Evolutionary conservation across 2,329 filamentous ascomycete genomes (phyloP).

Genomic region (Penicillium sp.): DNA sequence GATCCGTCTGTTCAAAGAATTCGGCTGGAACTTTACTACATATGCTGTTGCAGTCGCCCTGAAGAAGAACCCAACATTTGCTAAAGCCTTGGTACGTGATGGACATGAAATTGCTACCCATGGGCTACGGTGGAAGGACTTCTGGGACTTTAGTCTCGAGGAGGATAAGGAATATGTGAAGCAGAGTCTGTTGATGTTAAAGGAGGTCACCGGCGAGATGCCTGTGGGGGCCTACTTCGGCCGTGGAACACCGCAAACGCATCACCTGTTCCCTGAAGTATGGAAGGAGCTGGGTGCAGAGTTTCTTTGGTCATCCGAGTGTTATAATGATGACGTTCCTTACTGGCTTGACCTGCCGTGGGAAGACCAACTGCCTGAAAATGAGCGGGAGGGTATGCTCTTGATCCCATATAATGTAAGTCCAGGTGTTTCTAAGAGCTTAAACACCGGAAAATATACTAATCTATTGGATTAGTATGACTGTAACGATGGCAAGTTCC

Average conservation of each 20-base stretch:
- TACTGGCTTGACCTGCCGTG: slow-evolving; percentile 56
- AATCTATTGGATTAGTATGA: not conserved
- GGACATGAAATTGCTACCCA: slow-evolving; percentile 54
- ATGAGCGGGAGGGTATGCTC: slow-evolving; percentile 41
- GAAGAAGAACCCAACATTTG: slow-evolving; percentile 50
- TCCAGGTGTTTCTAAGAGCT: not conserved
- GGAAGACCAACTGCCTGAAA: slow-evolving; percentile 35
- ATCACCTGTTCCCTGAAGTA: slow-evolving; percentile 47
- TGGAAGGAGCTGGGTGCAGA: slow-evolving; percentile 54
- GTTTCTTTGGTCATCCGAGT: slow-evolving; percentile 51
- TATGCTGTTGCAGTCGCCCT: slow-evolving; percentile 48
- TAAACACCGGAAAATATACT: not conserved
- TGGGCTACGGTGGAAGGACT: slow-evolving; percentile 54
- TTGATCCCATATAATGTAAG: not conserved
- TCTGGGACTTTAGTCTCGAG: slow-evolving; percentile 47
- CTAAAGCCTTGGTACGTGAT: slow-evolving; percentile 47
- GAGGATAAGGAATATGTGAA: slow-evolving; percentile 51
- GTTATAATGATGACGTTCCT: slow-evolving; percentile 56
- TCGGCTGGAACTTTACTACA: slow-evolving; percentile 53
- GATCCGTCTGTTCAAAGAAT: slow-evolving; percentile 43
- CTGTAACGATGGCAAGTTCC: slow-evolving; percentile 55
- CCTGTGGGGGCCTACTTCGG: slow-evolving; percentile 54
- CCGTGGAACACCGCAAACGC: slow-evolving; percentile 46
- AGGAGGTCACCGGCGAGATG: slow-evolving; percentile 46
- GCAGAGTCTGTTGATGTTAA: slow-evolving; percentile 43